Evolutionary conservation across 345 rosid genomes (phyloP).

Genomic region (Trapa bicornis): DNA sequence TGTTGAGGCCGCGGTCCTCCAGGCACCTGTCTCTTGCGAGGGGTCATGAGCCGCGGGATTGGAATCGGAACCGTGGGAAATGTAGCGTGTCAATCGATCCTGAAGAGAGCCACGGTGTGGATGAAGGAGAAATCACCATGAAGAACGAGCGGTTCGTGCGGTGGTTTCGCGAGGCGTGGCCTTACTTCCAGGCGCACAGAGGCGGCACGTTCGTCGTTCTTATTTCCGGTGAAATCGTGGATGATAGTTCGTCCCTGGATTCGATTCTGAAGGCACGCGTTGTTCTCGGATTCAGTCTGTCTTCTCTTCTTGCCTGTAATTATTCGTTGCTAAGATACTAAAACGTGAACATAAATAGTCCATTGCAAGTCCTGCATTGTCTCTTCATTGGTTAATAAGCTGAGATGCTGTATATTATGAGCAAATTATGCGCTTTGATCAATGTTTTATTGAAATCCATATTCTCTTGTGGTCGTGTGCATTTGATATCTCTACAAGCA

Average conservation of each 20-base stretch:
- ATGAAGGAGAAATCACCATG: not conserved
- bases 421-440: too few species aligned
- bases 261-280: constrained; percentile 53
- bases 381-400: too few species aligned
- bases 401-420: too few species aligned
- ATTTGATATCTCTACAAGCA: not conserved
- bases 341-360: not conserved
- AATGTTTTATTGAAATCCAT: too few species aligned
- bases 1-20: not conserved
- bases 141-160: constrained; percentile 65
- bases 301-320: not conserved
- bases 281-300: not conserved
- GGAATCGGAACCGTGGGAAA: not conserved
- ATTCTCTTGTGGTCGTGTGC: not conserved
- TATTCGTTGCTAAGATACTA: not conserved
- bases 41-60: not conserved
- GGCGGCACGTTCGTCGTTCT: constrained; percentile 47
- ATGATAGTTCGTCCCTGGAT: constrained; percentile 39
- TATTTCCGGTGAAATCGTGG: constrained; percentile 35
- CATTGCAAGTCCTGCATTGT: not conserved
- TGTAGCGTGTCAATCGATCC: constrained; percentile 3
- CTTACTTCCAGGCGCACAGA: constrained; percentile 83
- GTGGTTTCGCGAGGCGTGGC: constrained; percentile 99
- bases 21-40: not conserved
- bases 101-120: not conserved